These are phyloP conservation scores for Aspergillus indologenus DNA, from an alignment of 495 filamentous ascomycete genomes.

Conservation along the genomic window DNA sequence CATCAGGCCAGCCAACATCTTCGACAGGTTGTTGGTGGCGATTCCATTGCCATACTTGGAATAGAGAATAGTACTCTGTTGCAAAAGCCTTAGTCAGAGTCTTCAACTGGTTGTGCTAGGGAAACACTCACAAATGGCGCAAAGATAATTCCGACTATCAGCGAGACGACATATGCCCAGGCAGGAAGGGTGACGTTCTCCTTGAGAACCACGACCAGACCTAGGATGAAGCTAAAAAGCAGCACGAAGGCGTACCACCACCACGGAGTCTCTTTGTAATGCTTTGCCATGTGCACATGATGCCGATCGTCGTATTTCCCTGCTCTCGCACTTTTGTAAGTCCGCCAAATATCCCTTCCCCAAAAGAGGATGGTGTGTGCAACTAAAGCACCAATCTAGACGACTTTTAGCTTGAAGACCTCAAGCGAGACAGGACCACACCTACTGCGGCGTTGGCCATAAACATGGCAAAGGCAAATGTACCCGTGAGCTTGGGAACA, in stretches of 20 bases:
- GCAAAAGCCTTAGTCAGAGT: background rate
- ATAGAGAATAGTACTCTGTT: constrained; percentile 32
- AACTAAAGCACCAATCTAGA: constrained; percentile 35
- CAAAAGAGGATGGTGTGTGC: constrained; percentile 36
- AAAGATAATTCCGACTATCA: constrained; percentile 30
- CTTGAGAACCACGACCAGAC: constrained; percentile 45
- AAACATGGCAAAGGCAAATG: constrained; percentile 36
- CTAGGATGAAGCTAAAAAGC: constrained; percentile 46
- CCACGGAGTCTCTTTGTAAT: constrained; percentile 51
- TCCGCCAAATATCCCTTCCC: constrained; percentile 30
- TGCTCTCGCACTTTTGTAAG: constrained; percentile 28
- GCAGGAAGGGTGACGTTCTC: constrained; percentile 50
- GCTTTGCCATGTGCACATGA: constrained; percentile 39
- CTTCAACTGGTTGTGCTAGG: background rate
- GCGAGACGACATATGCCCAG: constrained; percentile 54
- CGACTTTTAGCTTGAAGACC: constrained; percentile 1
- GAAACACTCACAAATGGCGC: constrained; percentile 30
- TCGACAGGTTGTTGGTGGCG: constrained; percentile 39
- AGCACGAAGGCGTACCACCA: constrained; percentile 54
- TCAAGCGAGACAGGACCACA: background rate
- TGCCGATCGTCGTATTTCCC: constrained; percentile 42
- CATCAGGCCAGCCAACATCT: constrained; percentile 37
- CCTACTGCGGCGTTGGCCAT: constrained; percentile 35
- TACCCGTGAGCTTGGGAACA: constrained; percentile 41
- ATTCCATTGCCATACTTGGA: constrained; percentile 36